Base-by-base conservation (phyloP, 2,329 filamentous ascomycete species). In the Cladosporium colombiae region DNA sequence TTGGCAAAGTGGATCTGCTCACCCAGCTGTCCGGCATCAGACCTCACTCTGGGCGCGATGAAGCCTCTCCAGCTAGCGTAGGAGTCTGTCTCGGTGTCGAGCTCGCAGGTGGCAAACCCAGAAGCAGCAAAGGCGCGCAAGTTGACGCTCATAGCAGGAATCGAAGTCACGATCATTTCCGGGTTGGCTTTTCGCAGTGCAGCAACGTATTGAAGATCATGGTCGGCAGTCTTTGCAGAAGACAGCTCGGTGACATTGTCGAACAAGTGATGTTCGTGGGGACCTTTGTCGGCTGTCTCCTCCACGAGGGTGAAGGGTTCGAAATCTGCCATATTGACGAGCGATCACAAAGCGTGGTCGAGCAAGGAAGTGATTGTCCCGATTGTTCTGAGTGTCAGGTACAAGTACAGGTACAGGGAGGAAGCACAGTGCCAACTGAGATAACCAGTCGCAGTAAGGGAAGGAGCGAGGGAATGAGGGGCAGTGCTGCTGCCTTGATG, bases 91-190 rank as follows among this genome's bases (percentile, higher is more conserved):
- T 77, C 72, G 4, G 74, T 74, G 70, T 81, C 79, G 8, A 77
- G 69, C 33, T 77, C 73, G 11, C 74, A 76, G 10, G 71, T 71
- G 16, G 80, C 81, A 68, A 75, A 74, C 11, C 81, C 81, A 5
- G 80, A 76, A 0, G 73, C 74, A 6, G 80, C 79, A 65, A 82
- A 83, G 46, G 77, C 71, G 27, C 78, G 75, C 14, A 82, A 72
- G 29, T 77, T 76, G 63, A 74, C 70, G 65, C 80, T 81, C 64
- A 23, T 46, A 1, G 68, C 69, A 3, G 80, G 80, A 11, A 80
- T 73, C 11, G 70, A 68, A 7, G 78, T 81, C 21, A 81, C 74
- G 37, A 77, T 79, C 66, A 77, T 67, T 23, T 75, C 74, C 7
- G 78, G 78, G 61, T 78, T 72, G 21, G 76, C 75, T 8, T 69